Conservation (phyloP, 164 flowering plant genomes). For the Litsea cubeba region DNA sequence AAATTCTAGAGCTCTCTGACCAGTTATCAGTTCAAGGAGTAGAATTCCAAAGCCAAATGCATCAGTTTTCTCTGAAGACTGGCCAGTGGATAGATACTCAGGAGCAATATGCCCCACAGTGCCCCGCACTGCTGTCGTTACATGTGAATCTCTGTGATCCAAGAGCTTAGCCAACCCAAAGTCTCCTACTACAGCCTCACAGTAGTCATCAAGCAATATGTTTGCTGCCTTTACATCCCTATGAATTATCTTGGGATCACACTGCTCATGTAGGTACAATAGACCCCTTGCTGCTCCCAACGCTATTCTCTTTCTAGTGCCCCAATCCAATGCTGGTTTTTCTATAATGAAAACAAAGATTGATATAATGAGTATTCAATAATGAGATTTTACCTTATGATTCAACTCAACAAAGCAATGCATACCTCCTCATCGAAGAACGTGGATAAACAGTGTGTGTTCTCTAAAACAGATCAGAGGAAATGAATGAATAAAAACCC, state of each 20-base stretch:
- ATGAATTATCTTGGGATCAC: slow-evolving; percentile 92
- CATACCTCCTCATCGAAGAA: background rate
- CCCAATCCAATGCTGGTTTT: slow-evolving; percentile 74
- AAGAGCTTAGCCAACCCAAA: slow-evolving; percentile 91
- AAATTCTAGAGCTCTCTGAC: slow-evolving; percentile 79
- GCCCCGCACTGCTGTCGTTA: slow-evolving; percentile 91
- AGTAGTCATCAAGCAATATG: slow-evolving; percentile 77
- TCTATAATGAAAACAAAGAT: slow-evolving; percentile 25
- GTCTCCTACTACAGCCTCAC: slow-evolving; percentile 92
- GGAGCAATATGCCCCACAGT: slow-evolving; percentile 98
- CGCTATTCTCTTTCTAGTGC: slow-evolving; percentile 77
- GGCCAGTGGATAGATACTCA: slow-evolving; percentile 90
- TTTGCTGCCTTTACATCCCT: slow-evolving; percentile 95
- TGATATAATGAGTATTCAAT: background rate
- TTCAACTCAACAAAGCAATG: background rate
- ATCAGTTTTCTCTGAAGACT: slow-evolving; percentile 93
- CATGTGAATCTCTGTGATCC: slow-evolving; percentile 90
- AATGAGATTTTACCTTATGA: no score
- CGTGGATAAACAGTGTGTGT: background rate
- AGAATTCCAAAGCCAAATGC: slow-evolving; percentile 94
- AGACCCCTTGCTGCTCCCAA: slow-evolving; percentile 83
- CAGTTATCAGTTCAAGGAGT: slow-evolving; percentile 85
- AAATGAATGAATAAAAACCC: background rate
- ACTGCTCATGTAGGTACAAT: slow-evolving; percentile 85
- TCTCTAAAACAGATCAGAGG: background rate